Evolutionary conservation across 1,284 basidiomycete genomes (phyloP), one percentile per base, ranked within the genome.

Genomic region (Malassezia dermatis): DNA sequence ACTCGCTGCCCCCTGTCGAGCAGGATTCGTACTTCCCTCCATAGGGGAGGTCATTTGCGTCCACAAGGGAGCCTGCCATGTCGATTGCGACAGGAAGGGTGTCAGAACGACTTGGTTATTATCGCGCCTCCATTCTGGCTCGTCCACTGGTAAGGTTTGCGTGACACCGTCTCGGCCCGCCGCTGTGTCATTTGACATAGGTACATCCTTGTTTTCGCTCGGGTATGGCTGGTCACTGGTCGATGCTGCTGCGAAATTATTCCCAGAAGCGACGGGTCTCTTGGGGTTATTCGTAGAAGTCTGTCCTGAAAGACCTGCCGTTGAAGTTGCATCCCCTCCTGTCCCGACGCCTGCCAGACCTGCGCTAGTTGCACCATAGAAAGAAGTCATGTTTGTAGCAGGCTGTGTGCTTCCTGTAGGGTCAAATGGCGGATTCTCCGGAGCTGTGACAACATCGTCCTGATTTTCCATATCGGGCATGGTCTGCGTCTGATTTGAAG

Each of bases 41-140:
- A 13, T 27, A 3, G 41, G 7, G 2, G 41, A 19, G 11, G 41
- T 23, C 26, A 46, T 46, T 34, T 46, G 44, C 2, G 47, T 35
- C 45, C 45, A 55, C 12, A 34, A 3, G 6, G 53, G 46, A 4
- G 53, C 31, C 24, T 32, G 24, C 48, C 48, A 56, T 4, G 27
- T 17, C 2, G 55, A 43, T 17, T 51, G 55, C 4, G 44, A n/a
- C 6, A 57, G 44, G 40, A 57, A 57, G 1, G 55, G 55, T 12
- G 55, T 57, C 4, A 51, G 32, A n/a, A 34, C 42, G 23, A 52
- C 32, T 6, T 47, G 44, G 10, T 57, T 35, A 24, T 51, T 34
- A 8, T 42, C 34, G 30, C 55, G 55, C 15, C 31, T 43, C 55
- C 55, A 57, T 34, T 51, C 21, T 4, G 55, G 49, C 21, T 48